Evolutionary conservation across 2,329 filamentous ascomycete genomes (phyloP).

Genomic region (Pseudogymnoascus sp.): DNA sequence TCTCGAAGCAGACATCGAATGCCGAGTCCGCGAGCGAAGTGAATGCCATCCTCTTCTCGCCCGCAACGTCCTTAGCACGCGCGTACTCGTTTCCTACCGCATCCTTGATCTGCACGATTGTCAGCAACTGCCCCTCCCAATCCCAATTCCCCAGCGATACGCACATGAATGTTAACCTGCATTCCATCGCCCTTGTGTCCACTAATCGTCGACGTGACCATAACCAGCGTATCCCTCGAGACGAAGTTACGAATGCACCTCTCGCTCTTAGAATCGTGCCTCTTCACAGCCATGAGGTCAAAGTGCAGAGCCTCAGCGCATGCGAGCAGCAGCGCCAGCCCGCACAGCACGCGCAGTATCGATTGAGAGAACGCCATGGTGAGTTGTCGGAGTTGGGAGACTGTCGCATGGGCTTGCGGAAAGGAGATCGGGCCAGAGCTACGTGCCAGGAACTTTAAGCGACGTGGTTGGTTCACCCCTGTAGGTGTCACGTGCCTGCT

Average conservation of each 20-base stretch:
- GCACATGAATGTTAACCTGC: conserved; percentile 86
- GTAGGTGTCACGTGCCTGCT: background rate
- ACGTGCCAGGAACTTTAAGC: conserved; percentile 9
- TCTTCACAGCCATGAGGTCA: conserved; percentile 67
- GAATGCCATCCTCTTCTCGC: conserved; percentile 78
- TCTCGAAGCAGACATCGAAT: conserved; percentile 96
- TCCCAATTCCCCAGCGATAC: conserved; percentile 27
- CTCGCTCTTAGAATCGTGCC: conserved; percentile 60
- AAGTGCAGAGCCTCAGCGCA: conserved; percentile 74
- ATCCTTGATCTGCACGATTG: conserved; percentile 70
- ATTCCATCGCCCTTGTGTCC: conserved; percentile 89
- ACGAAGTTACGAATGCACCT: conserved; percentile 97
- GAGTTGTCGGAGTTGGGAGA: conserved; percentile 3
- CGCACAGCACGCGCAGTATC: conserved; percentile 50
- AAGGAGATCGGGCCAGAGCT: conserved; percentile 3
- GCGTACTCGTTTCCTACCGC: conserved; percentile 94
- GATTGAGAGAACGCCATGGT: conserved; percentile 43
- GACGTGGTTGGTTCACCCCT: conserved; percentile 5
- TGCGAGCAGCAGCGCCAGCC: conserved; percentile 47
- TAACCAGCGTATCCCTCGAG: conserved; percentile 81
- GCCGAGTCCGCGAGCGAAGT: conserved; percentile 85
- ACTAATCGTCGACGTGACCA: conserved; percentile 82
- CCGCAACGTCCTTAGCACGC: conserved; percentile 79
- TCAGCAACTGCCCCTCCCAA: conserved; percentile 3
- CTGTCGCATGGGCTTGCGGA: conserved; percentile 5